Evolutionary conservation across 2,329 filamentous ascomycete species (phyloP), one percentile per base, ranked within the genome.

Genomic region (Colletotrichum siamense): DNA sequence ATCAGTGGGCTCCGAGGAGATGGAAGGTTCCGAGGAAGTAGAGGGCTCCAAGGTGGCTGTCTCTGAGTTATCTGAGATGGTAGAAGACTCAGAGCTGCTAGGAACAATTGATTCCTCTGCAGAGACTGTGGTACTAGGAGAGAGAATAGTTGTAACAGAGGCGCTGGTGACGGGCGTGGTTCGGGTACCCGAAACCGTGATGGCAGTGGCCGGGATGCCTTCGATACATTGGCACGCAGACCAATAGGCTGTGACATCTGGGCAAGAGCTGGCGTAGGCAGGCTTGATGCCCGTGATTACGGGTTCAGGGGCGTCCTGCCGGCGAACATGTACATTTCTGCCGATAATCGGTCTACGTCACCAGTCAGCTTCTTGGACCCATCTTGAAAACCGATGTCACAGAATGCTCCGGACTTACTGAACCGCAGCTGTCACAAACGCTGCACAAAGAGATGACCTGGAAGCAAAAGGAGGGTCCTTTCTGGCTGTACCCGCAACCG

Each of bases 181-280:
- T 6, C 36, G 34, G 13, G 62, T 13, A 71, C 73, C 3, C 39
- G 71, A 67, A 22, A 74, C 68, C 9, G 78, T 78, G 22, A 77
- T 52, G 39, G 69, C 75, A 5, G 78, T 78, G 4, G 76, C 68
- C 15, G 8, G 36, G 74, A 78, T 77, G 49, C 78, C 79, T 15
- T 57, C 55, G 69, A 79, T 78, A 69, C 79, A 79, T 71, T 79
- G 77, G 55, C 79, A 79, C 2, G 78, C 79, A 24, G 66, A 74
- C 77, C 78, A 79, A 69, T 79, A 79, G 13, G 65, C 66, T 6
- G 59, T 69, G 7, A 49, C 18, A 49, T 78, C 73, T 30, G 70
- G 15, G 57, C 79, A 79, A 32, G 55, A 63, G 62, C 67, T 77
- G 30, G 79, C 79, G 32, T 78, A 79, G 13, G 73, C 69, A 5